Conservation (phyloP, 345 rosid species). For the Ceriops zippeliana region DNA sequence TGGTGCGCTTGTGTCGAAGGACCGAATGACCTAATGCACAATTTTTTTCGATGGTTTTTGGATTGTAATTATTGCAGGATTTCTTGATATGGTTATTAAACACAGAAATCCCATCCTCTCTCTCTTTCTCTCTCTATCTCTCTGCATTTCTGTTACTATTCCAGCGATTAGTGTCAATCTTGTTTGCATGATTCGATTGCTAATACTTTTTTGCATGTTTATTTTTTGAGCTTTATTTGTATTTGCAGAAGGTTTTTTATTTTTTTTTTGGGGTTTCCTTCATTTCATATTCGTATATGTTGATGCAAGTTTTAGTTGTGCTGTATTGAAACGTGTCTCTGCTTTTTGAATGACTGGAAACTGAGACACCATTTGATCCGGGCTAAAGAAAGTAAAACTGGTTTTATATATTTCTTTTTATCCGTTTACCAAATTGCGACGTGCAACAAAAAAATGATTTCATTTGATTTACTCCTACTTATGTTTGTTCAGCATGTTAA, state of each 20-base stretch:
- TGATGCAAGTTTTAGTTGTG: background rate
- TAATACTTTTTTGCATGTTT: background rate
- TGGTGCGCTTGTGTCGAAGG: too few relatives aligned
- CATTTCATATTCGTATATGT: background rate
- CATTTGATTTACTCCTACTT: background rate
- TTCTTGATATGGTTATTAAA: too few relatives aligned
- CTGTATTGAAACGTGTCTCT: background rate
- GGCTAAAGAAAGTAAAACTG: background rate
- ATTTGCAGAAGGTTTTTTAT: too few relatives aligned
- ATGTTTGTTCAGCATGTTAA: background rate
- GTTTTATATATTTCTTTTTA: background rate
- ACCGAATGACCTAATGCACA: background rate
- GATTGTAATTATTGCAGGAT: too few relatives aligned
- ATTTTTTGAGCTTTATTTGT: background rate
- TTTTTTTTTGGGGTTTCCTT: background rate
- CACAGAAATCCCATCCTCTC: too few relatives aligned
- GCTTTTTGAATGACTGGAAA: background rate
- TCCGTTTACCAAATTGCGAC: background rate
- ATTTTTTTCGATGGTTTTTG: too few relatives aligned
- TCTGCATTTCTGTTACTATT: background rate
- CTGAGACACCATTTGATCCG: background rate
- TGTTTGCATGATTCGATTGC: background rate
- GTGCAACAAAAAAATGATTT: background rate
- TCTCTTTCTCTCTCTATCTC: too few relatives aligned
- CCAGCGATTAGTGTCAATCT: background rate